Percentiles rank a stretch among this genome's conserved stretches.
These are phyloP conservation scores for Neurospora cerealis DNA, from an alignment of 495 filamentous ascomycete genomes.

Conservation along the genomic window DNA sequence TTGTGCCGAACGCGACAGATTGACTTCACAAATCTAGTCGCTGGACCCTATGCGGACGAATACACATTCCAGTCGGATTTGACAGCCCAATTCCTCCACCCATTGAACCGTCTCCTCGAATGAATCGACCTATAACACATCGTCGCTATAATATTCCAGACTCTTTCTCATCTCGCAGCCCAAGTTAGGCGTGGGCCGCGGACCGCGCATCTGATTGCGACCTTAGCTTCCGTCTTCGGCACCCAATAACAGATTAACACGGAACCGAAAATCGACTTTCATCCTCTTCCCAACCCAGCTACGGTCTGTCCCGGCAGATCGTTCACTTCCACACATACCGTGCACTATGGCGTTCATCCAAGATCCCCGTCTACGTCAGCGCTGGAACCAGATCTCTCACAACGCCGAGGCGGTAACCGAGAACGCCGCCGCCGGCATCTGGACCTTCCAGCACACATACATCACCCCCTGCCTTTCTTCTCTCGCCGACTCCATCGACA, in stretches of 20 bases:
- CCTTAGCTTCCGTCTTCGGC: neutral
- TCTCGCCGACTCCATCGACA: conserved; percentile 52
- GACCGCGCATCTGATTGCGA: neutral
- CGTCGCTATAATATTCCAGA: neutral
- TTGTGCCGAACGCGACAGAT: neutral
- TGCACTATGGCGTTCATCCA: conserved; percentile 48
- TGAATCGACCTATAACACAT: neutral
- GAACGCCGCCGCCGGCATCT: conserved; percentile 78
- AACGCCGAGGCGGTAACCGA: conserved; percentile 90
- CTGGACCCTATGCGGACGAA: neutral
- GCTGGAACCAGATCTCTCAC: conserved; percentile 85
- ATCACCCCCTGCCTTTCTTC: conserved; percentile 69
- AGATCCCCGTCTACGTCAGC: conserved; percentile 89
- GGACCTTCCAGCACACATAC: conserved; percentile 77
- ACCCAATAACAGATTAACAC: neutral
- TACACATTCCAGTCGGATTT: neutral
- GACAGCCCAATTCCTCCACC: neutral
- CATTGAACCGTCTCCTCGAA: neutral
- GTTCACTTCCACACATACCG: neutral
- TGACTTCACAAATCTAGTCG: neutral
- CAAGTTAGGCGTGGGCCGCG: neutral
- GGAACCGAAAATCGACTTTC: neutral
- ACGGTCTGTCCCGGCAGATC: neutral
- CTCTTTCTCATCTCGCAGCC: neutral
- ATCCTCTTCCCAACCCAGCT: neutral